phyloP scores from a whole-genome alignment of 1,139 yeast species.

The Taphrina pruni region DNA sequence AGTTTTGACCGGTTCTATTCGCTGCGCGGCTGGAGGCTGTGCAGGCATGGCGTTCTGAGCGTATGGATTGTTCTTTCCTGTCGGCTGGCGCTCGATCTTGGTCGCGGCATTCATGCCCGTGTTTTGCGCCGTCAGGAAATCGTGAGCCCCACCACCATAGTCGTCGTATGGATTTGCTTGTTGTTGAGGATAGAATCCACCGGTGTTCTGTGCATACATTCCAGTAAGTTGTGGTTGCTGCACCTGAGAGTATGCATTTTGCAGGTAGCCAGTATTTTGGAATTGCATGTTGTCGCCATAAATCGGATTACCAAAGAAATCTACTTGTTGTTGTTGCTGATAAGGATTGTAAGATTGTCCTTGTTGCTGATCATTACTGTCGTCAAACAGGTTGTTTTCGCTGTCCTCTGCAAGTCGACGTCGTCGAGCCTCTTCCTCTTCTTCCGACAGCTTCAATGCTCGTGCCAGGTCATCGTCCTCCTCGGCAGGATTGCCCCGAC shows the following conservation, averaged over 20 bases:
- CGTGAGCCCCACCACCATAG: slow-evolving; percentile 46
- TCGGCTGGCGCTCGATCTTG: slow-evolving; percentile 62
- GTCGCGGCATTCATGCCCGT: slow-evolving; percentile 51
- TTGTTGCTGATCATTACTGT: slow-evolving; percentile 52
- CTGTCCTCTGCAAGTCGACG: slow-evolving; percentile 45
- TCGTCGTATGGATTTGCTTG: slow-evolving; percentile 49
- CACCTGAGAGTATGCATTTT: slow-evolving; percentile 53
- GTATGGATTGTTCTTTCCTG: slow-evolving; percentile 92
- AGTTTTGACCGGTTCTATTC: slow-evolving; percentile 66
- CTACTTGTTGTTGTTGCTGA: slow-evolving; percentile 53
- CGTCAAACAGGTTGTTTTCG: slow-evolving; percentile 51
- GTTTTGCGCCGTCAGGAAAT: slow-evolving; percentile 48
- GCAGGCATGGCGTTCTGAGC: slow-evolving; percentile 59
- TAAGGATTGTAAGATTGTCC: slow-evolving; percentile 47
- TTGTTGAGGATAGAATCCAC: slow-evolving; percentile 50
- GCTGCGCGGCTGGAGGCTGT: slow-evolving; percentile 52
- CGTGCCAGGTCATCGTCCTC: slow-evolving; percentile 74
- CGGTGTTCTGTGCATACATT: slow-evolving; percentile 52
- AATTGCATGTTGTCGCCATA: slow-evolving; percentile 49
- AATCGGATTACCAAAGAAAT: slow-evolving; percentile 82
- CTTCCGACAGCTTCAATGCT: slow-evolving; percentile 82
- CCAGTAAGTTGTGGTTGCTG: slow-evolving; percentile 46
- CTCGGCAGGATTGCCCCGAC: slow-evolving; percentile 55
- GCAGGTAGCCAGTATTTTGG: slow-evolving; percentile 58
- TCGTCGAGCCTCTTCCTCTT: slow-evolving; percentile 68